A percentile compares a stretch with the other conserved stretches of the same genome.
Evolutionary conservation across 495 filamentous ascomycete species (phyloP).

Genomic region (Annulohypoxylon moriforme): DNA sequence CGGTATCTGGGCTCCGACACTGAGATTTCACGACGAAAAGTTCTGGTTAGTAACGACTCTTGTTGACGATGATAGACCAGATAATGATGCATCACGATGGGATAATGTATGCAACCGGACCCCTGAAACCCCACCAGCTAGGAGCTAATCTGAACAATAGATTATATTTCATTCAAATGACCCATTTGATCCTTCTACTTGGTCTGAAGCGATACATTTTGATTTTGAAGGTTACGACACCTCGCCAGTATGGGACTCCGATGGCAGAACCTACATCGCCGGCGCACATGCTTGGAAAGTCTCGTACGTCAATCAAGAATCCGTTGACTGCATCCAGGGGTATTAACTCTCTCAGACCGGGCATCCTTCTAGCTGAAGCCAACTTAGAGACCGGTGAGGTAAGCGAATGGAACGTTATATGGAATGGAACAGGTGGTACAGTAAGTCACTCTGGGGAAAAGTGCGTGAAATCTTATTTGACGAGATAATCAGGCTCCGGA

Average conservation of each 20-base stretch:
- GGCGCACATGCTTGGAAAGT: constrained; percentile 58
- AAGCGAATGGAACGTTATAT: constrained; percentile 53
- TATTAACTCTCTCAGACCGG: constrained; percentile 44
- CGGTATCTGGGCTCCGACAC: constrained; percentile 57
- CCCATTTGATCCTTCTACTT: constrained; percentile 48
- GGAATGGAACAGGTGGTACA: constrained; percentile 57
- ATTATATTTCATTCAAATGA: constrained; percentile 55
- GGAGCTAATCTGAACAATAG: constrained; percentile 25
- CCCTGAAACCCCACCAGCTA: too few relatives aligned
- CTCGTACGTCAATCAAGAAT: constrained; percentile 39
- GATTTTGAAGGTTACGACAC: constrained; percentile 58
- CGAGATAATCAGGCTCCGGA: constrained; percentile 60
- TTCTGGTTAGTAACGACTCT: constrained; percentile 59
- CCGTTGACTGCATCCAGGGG: not conserved
- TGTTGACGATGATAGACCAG: constrained; percentile 54
- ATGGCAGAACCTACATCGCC: constrained; percentile 61
- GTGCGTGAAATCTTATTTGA: not conserved
- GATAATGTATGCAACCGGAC: constrained; percentile 48
- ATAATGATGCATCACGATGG: constrained; percentile 52
- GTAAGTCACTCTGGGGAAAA: constrained; percentile 15
- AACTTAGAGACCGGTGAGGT: constrained; percentile 54
- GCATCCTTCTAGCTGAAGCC: constrained; percentile 52
- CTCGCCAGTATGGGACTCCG: constrained; percentile 62
- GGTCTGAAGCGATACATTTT: constrained; percentile 56
- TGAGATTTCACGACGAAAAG: constrained; percentile 51